Evolutionary conservation across 257 asterid genomes (phyloP).

Genomic region (Parsonsia alboflavescens): DNA sequence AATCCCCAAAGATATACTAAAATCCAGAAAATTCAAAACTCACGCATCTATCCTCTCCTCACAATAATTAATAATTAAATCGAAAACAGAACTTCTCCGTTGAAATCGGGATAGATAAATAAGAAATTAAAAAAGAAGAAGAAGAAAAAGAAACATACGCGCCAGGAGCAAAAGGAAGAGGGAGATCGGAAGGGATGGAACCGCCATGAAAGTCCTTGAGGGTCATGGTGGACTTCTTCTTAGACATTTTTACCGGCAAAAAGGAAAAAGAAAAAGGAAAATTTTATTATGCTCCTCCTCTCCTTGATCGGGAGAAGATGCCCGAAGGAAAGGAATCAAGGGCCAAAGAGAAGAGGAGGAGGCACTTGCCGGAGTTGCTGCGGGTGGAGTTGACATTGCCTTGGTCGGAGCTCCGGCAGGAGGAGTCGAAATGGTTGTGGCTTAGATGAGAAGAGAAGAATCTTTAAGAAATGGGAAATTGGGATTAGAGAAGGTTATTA

Average conservation of each 20-base stretch:
- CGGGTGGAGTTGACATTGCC: too few species aligned
- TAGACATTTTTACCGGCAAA: conserved; percentile 52
- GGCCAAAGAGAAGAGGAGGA: neutral
- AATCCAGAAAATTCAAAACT: neutral
- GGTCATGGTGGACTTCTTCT: conserved; percentile 96
- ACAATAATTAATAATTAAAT: neutral
- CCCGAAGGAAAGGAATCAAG: neutral
- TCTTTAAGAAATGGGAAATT: too few species aligned
- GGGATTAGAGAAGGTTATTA: too few species aligned
- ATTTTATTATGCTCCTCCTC: neutral
- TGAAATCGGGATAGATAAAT: neutral
- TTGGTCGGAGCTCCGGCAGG: too few species aligned
- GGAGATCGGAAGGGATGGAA: conserved; percentile 92
- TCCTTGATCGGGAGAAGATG: neutral
- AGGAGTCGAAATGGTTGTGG: too few species aligned
- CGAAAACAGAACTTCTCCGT: neutral
- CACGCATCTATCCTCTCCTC: neutral
- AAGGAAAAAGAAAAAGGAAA: neutral
- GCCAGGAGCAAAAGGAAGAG: conserved; percentile 94
- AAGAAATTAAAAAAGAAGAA: neutral
- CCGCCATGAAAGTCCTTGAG: conserved; percentile 95
- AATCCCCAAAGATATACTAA: neutral
- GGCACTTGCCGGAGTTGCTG: too few species aligned
- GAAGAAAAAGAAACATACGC: conserved; percentile 42
- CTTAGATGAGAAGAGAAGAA: too few species aligned